Evolutionary conservation across 2,329 filamentous ascomycete species (phyloP).

Genomic region (Hypoxylon sp.): DNA sequence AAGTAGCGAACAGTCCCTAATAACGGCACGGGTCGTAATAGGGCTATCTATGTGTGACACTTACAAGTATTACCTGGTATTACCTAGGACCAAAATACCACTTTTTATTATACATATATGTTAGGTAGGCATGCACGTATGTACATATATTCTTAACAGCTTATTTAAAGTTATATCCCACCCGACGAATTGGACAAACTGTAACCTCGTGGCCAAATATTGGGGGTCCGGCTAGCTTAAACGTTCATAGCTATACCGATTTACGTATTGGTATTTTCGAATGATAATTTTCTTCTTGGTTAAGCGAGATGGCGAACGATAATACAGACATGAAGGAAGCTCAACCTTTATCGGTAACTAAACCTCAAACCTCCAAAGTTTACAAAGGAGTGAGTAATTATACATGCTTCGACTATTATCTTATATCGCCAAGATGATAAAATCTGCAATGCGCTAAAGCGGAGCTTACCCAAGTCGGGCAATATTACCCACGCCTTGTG

Average conservation of each 20-base stretch:
- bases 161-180: constrained; percentile 36
- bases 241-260: constrained; percentile 13
- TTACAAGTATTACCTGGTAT: constrained; percentile 23
- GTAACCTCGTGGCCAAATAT: constrained; percentile 32
- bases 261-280: constrained; percentile 3
- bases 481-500: constrained; percentile 40
- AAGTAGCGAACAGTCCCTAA: constrained; percentile 24
- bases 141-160: constrained; percentile 13
- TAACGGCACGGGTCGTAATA: constrained; percentile 27
- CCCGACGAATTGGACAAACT: constrained; percentile 39
- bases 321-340: constrained; percentile 9
- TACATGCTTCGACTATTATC: constrained; percentile 9
- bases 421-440: constrained; percentile 29
- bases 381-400: constrained; percentile 23
- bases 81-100: constrained; percentile 10
- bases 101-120: constrained; percentile 9
- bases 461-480: constrained; percentile 39
- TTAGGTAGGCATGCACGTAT: constrained; percentile 7
- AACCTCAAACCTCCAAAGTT: constrained; percentile 17
- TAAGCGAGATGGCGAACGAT: constrained; percentile 30
- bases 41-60: constrained; percentile 35
- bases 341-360: constrained; percentile 28
- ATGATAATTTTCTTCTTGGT: constrained; percentile 5
- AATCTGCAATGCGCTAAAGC: constrained; percentile 27
- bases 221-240: constrained; percentile 36